Conservation (phyloP, 2,329 filamentous ascomycete species). For the Pseudogymnoascus sp. region DNA sequence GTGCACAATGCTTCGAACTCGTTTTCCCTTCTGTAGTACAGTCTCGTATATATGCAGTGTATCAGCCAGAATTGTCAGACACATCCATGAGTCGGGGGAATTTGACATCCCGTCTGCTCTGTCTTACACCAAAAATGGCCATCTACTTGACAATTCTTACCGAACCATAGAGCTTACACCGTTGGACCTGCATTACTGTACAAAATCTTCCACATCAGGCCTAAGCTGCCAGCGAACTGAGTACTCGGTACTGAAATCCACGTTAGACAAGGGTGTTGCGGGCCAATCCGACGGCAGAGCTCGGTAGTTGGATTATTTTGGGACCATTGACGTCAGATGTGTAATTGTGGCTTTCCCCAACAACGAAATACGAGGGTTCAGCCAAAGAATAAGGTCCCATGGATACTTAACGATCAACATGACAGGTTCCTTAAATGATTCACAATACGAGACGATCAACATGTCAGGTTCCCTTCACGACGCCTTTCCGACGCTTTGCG, state of each 20-base stretch:
- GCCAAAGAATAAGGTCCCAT: neutral
- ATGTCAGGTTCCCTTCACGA: neutral
- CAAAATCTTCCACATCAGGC: neutral
- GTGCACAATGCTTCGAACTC: neutral
- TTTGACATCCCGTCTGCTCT: neutral
- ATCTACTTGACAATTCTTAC: neutral
- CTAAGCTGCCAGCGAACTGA: neutral
- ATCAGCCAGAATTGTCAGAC: neutral
- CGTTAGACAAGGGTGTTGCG: neutral
- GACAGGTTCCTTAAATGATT: neutral
- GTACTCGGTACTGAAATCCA: neutral
- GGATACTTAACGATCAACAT: neutral
- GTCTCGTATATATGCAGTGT: neutral
- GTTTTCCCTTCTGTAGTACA: neutral
- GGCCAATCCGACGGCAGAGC: slow-evolving; percentile 1
- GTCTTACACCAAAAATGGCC: neutral
- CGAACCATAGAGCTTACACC: neutral
- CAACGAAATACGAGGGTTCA: neutral
- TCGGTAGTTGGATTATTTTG: neutral
- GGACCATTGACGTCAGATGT: neutral
- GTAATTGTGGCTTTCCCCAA: neutral
- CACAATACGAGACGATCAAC: neutral
- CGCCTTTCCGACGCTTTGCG: neutral
- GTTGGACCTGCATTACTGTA: neutral
- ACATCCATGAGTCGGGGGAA: neutral